phyloP scores from a whole-genome alignment of 2,329 filamentous ascomycete species.

The Cladophialophora yegresii region DNA sequence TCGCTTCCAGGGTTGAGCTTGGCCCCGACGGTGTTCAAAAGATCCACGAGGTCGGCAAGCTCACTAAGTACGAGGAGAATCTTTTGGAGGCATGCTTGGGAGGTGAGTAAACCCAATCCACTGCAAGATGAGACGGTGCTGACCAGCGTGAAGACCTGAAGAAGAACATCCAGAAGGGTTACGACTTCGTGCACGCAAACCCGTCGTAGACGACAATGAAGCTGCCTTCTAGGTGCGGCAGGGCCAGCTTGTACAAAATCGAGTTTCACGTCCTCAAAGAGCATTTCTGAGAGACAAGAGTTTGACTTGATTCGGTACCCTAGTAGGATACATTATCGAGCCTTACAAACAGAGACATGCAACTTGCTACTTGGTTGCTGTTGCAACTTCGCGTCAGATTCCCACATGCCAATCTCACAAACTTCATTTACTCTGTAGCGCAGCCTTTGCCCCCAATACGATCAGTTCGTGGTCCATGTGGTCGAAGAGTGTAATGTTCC shows the following conservation, averaged over 20 bases:
- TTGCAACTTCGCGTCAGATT: not conserved
- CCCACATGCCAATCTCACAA: not conserved
- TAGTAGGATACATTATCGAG: slow-evolving; percentile 11
- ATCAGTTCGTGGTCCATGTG: not conserved
- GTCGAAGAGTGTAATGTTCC: not conserved
- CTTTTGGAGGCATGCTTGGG: slow-evolving; percentile 80
- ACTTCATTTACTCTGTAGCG: not conserved
- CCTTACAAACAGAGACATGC: slow-evolving; percentile 12
- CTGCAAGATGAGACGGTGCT: slow-evolving; percentile 20
- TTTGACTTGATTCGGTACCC: slow-evolving; percentile 8
- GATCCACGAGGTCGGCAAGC: slow-evolving; percentile 81
- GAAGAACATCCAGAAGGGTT: slow-evolving; percentile 90
- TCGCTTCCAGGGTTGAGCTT: slow-evolving; percentile 91
- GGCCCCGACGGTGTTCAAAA: slow-evolving; percentile 95
- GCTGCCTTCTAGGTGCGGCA: slow-evolving; percentile 1
- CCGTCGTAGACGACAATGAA: slow-evolving; percentile 42
- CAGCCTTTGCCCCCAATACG: not conserved
- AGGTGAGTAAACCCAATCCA: slow-evolving; percentile 43
- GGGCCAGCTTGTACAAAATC: slow-evolving; percentile 27
- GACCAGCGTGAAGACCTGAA: slow-evolving; percentile 43
- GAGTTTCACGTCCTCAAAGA: slow-evolving; percentile 3
- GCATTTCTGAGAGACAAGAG: not conserved
- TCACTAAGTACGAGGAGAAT: slow-evolving; percentile 84
- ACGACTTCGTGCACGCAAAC: slow-evolving; percentile 65
- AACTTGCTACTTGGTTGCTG: not conserved